Evolutionary conservation across 2,329 filamentous ascomycete genomes (phyloP).

Genomic region (Diaporthe citri): DNA sequence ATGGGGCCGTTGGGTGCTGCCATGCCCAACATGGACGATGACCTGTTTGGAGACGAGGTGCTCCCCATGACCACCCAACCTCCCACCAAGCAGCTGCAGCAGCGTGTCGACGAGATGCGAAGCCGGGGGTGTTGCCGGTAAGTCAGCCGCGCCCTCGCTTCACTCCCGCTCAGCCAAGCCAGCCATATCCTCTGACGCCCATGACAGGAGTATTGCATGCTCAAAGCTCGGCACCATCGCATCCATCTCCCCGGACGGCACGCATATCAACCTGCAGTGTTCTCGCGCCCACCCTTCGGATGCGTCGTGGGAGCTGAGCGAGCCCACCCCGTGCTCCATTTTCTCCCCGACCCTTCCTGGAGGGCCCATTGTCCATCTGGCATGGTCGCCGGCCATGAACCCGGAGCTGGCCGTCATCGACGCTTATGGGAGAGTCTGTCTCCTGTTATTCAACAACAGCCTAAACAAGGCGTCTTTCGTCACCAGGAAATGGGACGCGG

Average conservation of each 20-base stretch:
- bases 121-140: conserved; percentile 86
- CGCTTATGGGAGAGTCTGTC: conserved; percentile 79
- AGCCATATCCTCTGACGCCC: conserved; percentile 39
- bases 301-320: conserved; percentile 81
- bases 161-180: conserved; percentile 28
- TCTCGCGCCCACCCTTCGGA: conserved; percentile 76
- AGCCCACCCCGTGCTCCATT: conserved; percentile 74
- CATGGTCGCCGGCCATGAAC: conserved; percentile 79
- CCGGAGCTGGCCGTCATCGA: conserved; percentile 89
- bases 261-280: conserved; percentile 78
- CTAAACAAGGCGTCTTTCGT: conserved; percentile 77
- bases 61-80: conserved; percentile 58
- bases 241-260: conserved; percentile 79
- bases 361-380: conserved; percentile 81
- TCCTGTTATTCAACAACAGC: conserved; percentile 78
- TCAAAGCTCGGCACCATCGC: conserved; percentile 90
- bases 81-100: conserved; percentile 75
- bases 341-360: conserved; percentile 72
- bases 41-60: conserved; percentile 58
- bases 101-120: conserved; percentile 82
- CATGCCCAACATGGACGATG: conserved; percentile 78
- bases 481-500: conserved; percentile 73
- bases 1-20: conserved; percentile 67
- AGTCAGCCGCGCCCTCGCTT: conserved; percentile 47
- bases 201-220: conserved; percentile 82